Percentiles rank a stretch among this genome's conserved stretches.
Conservation (phyloP, 805 yeast genomes). For the Sungouiozyma ichnusensis region DNA sequence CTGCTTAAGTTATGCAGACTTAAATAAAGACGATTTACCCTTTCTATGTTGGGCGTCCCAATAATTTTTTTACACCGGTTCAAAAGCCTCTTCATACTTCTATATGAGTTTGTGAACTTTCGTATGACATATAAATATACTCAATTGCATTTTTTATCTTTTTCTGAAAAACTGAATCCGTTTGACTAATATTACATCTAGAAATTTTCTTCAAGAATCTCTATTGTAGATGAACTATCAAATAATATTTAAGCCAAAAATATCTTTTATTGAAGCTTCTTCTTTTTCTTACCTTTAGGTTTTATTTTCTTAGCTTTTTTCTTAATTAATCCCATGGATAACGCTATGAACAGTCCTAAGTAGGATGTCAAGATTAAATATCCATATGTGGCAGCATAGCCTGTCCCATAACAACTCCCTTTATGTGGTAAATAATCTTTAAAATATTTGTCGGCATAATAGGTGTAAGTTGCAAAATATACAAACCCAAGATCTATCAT, state of each 20-base stretch:
- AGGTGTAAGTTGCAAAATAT: constrained; percentile 73
- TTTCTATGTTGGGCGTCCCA: not conserved
- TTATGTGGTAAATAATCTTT: constrained; percentile 52
- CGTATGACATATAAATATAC: not conserved
- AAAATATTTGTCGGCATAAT: constrained; percentile 63
- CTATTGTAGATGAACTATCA: no score
- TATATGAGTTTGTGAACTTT: not conserved
- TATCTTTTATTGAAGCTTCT: not conserved
- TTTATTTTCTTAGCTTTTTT: constrained; percentile 9
- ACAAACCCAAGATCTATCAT: constrained; percentile 63
- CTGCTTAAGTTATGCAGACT: constrained; percentile 2
- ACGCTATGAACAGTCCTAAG: constrained; percentile 79
- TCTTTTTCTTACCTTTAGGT: constrained; percentile 3
- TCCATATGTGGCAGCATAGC: constrained; percentile 86
- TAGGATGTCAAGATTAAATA: constrained; percentile 79
- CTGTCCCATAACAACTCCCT: constrained; percentile 85
- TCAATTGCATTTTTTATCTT: not conserved
- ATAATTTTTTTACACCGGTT: not conserved
- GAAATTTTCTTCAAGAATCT: no score
- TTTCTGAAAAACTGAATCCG: no score
- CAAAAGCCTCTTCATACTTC: not conserved
- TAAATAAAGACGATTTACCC: constrained; percentile 1
- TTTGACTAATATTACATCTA: no score
- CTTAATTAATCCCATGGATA: constrained; percentile 63
- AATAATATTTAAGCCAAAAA: no score